These are phyloP conservation scores for Podaxis sp. DNA, from an alignment of 768 basidiomycete species.

Conservation along the genomic window DNA sequence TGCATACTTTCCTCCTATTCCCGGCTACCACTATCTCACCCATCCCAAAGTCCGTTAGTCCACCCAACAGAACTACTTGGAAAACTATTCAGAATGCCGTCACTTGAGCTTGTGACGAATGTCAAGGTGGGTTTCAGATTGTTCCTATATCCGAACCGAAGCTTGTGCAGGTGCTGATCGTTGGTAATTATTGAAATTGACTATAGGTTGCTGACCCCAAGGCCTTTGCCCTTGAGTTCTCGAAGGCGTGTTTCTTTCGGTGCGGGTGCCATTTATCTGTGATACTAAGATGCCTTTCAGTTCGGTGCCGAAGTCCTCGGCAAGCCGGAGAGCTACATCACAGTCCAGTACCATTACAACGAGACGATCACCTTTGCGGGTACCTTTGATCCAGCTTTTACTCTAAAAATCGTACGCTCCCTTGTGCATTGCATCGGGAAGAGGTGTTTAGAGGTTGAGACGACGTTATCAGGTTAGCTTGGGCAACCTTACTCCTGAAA, in stretches of 20 bases:
- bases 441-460: not conserved
- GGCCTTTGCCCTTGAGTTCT: slow-evolving; percentile 49
- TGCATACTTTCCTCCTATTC: not conserved
- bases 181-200: not conserved
- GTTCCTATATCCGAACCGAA: not conserved
- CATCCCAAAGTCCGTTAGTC: not conserved
- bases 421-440: not conserved
- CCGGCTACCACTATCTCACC: not conserved
- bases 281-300: slow-evolving; percentile 27
- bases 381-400: slow-evolving; percentile 64
- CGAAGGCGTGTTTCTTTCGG: slow-evolving; percentile 38
- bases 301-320: slow-evolving; percentile 48
- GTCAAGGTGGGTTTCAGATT: slow-evolving; percentile 30
- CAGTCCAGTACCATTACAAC: slow-evolving; percentile 53
- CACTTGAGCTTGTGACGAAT: slow-evolving; percentile 42
- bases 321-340: slow-evolving; percentile 56
- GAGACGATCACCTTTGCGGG: slow-evolving; percentile 61
- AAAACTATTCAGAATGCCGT: slow-evolving; percentile 32
- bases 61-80: not conserved
- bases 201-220: slow-evolving; percentile 36
- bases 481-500: slow-evolving; percentile 47
- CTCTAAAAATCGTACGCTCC: slow-evolving; percentile 52
- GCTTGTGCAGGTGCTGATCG: not conserved
- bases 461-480: slow-evolving; percentile 45
- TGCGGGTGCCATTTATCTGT: not conserved